These are phyloP conservation scores for Alnus rubra DNA, from an alignment of 306 rosid species.

Conservation along the genomic window DNA sequence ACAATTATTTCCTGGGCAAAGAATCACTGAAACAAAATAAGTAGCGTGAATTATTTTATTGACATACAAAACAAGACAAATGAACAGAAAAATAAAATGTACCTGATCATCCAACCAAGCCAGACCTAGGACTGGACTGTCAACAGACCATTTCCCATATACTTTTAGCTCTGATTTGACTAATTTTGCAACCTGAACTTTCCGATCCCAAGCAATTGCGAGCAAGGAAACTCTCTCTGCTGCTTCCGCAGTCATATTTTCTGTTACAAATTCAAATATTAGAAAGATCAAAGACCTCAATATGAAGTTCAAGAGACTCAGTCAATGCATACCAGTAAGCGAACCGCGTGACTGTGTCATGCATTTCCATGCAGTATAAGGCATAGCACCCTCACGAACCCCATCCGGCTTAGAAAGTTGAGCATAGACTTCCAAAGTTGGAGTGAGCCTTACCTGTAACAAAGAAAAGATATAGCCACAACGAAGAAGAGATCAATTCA, in stretches of 20 bases:
- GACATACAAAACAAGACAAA: conserved; percentile 17
- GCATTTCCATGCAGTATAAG: conserved; percentile 97
- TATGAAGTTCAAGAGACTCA: conserved; percentile 26
- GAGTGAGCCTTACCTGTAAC: conserved; percentile 73
- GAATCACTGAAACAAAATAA: conserved; percentile 17
- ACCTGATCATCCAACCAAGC: conserved; percentile 99
- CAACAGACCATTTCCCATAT: conserved; percentile 86
- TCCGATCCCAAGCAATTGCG: conserved; percentile 95
- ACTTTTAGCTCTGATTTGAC: conserved; percentile 79
- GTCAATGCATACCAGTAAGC: conserved; percentile 49
- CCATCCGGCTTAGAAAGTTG: conserved; percentile 88
- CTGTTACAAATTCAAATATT: conserved; percentile 45
- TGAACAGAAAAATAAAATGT: background rate
- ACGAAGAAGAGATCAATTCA: conserved; percentile 29
- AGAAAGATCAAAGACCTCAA: conserved; percentile 30
- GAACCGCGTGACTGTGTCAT: conserved; percentile 43
- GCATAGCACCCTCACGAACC: conserved; percentile 93
- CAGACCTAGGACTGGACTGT: conserved; percentile 83
- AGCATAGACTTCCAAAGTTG: conserved; percentile 71
- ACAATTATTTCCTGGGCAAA: conserved; percentile 2
- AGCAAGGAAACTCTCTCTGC: conserved; percentile 82
- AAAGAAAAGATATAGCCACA: conserved; percentile 27
- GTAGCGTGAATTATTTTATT: conserved; percentile 15
- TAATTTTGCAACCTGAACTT: conserved; percentile 92
- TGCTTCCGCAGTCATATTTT: conserved; percentile 53